phyloP scores from a whole-genome alignment of 495 filamentous ascomycete genomes.

The Xeromyces bisporus region DNA sequence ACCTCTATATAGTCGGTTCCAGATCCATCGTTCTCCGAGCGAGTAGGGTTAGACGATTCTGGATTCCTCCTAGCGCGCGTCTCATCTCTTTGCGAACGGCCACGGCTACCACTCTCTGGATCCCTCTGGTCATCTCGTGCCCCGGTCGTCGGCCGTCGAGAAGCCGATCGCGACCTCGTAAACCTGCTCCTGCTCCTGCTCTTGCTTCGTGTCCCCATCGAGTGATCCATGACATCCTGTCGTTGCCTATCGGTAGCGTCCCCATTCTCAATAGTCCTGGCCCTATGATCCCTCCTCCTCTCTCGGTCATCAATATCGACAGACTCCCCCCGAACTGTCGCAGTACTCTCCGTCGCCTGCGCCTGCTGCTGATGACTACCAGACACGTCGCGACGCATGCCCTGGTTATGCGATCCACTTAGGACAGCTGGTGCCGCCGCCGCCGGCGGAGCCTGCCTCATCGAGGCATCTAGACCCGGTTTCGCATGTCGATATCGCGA shows the following conservation, averaged over 20 bases:
- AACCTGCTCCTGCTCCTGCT: conserved; percentile 4
- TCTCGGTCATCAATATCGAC: not conserved
- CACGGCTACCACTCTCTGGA: conserved; percentile 2
- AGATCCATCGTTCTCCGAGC: conserved; percentile 3
- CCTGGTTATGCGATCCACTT: conserved; percentile 4
- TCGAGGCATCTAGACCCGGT: conserved; percentile 7
- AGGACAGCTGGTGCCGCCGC: conserved; percentile 15
- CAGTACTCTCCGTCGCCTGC: no score
- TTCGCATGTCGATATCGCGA: conserved; percentile 39
- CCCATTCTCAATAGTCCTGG: conserved; percentile 18
- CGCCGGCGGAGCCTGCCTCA: no score
- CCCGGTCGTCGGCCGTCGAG: conserved; percentile 4
- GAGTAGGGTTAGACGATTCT: no score
- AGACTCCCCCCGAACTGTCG: no score
- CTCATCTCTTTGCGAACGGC: no score
- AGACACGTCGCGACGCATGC: not conserved
- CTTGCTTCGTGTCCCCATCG: conserved; percentile 11
- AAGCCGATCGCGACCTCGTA: conserved; percentile 8
- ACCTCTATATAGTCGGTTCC: conserved; percentile 14
- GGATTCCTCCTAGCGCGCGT: no score
- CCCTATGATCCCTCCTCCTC: not conserved
- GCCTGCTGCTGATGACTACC: no score
- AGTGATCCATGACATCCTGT: conserved; percentile 20
- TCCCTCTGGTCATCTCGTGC: conserved; percentile 4
- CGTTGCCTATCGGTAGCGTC: conserved; percentile 24